phyloP scores from a whole-genome alignment of 208 protist species.

The Angomonas deanei region DNA sequence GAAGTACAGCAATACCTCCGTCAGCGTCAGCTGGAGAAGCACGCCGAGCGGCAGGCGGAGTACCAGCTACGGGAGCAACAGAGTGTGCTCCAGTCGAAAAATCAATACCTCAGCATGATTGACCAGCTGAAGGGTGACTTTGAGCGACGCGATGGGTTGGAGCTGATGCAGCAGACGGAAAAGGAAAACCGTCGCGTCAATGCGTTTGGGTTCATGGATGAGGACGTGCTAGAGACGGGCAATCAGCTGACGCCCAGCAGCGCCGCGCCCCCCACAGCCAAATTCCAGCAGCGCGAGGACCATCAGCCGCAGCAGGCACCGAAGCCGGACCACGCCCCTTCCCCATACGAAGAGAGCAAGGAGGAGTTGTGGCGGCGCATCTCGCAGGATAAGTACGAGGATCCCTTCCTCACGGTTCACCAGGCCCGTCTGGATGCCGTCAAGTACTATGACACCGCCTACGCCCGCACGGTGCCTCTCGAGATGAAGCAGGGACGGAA shows the following conservation, averaged over 20 bases:
- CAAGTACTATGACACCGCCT: constrained; percentile 56
- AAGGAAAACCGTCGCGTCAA: constrained; percentile 11
- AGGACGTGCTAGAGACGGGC: constrained; percentile 22
- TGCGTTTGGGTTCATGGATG: constrained; percentile 70
- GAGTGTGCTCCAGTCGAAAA: constrained; percentile 41
- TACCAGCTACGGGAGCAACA: constrained; percentile 65
- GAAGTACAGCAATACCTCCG: constrained; percentile 35
- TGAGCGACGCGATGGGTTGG: constrained; percentile 68
- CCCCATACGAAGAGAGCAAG: constrained; percentile 14
- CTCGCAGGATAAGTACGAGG: constrained; percentile 63
- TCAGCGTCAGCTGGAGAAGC: constrained; percentile 47
- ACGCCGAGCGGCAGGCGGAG: constrained; percentile 60
- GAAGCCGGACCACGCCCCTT: background rate
- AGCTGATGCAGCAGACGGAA: constrained; percentile 29
- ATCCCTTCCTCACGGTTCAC: constrained; percentile 70
- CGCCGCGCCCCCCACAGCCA: background rate
- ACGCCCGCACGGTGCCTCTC: constrained; percentile 37
- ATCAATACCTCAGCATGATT: constrained; percentile 54
- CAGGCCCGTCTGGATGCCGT: constrained; percentile 79
- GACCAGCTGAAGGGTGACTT: constrained; percentile 56
- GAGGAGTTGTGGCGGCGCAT: constrained; percentile 54
- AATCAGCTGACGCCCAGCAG: background rate
- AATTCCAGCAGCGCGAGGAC: background rate
- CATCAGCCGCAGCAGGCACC: background rate
- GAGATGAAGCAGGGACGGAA: constrained; percentile 69